Percentiles rank a stretch among this genome's conserved stretches.
phyloP scores from a whole-genome alignment of 495 filamentous ascomycete species.

The Xanthoparmelia taractica region DNA sequence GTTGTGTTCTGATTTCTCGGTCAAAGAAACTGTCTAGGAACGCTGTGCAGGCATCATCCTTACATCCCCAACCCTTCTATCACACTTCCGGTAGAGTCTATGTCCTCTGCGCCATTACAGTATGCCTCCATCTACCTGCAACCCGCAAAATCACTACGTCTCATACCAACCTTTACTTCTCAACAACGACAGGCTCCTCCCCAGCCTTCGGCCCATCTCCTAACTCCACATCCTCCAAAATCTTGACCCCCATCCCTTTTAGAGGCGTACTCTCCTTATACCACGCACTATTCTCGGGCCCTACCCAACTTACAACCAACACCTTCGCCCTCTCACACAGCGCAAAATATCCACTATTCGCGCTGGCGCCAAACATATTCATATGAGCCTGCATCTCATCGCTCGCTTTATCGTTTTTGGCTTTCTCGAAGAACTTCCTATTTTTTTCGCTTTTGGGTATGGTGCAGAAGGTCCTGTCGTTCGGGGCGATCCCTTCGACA shows the following conservation, averaged over 20 bases:
- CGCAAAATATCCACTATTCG: slow-evolving; percentile 70
- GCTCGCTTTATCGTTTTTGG: slow-evolving; percentile 62
- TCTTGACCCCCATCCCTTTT: slow-evolving; percentile 12
- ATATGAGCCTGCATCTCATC: slow-evolving; percentile 82
- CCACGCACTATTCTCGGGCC: slow-evolving; percentile 20
- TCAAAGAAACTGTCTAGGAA: neutral
- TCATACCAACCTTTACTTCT: neutral
- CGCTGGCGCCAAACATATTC: slow-evolving; percentile 73
- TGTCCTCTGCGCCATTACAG: neutral
- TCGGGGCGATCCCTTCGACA: slow-evolving; percentile 32
- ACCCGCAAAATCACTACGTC: neutral
- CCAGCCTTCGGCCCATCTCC: slow-evolving; percentile 15
- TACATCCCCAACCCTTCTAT: neutral
- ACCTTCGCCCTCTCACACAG: slow-evolving; percentile 61
- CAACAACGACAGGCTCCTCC: neutral
- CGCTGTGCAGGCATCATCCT: neutral
- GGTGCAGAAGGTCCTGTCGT: slow-evolving; percentile 73
- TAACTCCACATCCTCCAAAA: slow-evolving; percentile 17
- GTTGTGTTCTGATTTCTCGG: neutral
- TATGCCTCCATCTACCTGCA: neutral
- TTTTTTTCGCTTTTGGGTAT: slow-evolving; percentile 54
- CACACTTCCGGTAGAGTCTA: neutral
- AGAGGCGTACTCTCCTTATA: slow-evolving; percentile 13
- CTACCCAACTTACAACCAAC: slow-evolving; percentile 44
- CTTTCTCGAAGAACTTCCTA: slow-evolving; percentile 28